Percentiles rank a stretch among this genome's conserved stretches.
phyloP scores from a whole-genome alignment of 257 asterid genomes.

The Cinchona pubescens region DNA sequence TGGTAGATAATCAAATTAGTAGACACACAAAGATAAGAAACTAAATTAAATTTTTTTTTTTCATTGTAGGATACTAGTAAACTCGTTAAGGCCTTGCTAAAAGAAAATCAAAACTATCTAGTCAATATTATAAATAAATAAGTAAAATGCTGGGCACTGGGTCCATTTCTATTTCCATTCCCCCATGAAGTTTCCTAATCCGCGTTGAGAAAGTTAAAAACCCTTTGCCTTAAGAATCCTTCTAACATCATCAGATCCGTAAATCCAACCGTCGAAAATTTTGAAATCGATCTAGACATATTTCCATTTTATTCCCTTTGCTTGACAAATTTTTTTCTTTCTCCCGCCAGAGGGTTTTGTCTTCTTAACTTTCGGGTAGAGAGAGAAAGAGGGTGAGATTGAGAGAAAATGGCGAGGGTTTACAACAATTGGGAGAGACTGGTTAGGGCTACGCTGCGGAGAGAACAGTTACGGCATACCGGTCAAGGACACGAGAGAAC shows the following conservation, averaged over 20 bases:
- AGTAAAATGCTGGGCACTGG: too few relatives aligned
- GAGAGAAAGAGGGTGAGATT: neutral
- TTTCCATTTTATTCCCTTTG: neutral
- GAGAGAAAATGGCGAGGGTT: slow-evolving; percentile 61
- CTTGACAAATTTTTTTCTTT: neutral
- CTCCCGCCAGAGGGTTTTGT: neutral
- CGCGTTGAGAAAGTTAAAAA: neutral
- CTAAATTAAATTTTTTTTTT: too few relatives aligned
- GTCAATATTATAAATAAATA: neutral
- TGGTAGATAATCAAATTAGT: too few relatives aligned
- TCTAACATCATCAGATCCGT: slow-evolving; percentile 2
- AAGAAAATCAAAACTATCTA: too few relatives aligned
- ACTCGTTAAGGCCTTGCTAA: too few relatives aligned
- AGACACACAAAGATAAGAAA: too few relatives aligned
- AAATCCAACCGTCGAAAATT: neutral
- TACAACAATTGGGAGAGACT: slow-evolving; percentile 72
- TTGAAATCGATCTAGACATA: too few relatives aligned
- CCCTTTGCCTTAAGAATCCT: neutral
- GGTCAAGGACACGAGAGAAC: slow-evolving; percentile 66
- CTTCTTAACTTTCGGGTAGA: slow-evolving; percentile 5
- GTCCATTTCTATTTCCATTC: too few relatives aligned
- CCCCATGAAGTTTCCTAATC: neutral
- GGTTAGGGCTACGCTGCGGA: slow-evolving; percentile 71
- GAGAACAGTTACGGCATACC: slow-evolving; percentile 46
- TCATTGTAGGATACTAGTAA: too few relatives aligned